Evolutionary conservation across 2,329 filamentous ascomycete species (phyloP), one percentile per base, ranked within the genome.

Genomic region (Ophiostoma fasciatum): DNA sequence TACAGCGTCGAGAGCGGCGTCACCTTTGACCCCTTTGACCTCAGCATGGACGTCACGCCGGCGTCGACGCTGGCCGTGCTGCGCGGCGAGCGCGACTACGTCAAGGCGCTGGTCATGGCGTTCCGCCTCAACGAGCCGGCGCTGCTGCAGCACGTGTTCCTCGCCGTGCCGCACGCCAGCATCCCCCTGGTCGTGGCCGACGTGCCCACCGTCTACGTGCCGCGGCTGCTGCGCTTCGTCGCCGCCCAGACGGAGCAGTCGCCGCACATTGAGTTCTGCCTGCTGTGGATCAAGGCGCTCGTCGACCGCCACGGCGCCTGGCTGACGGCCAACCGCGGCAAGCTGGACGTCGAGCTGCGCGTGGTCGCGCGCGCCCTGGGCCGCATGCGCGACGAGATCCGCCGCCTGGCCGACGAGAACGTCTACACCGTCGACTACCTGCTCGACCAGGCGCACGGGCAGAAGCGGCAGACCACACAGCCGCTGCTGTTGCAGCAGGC

Each of bases 51-150:
- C 45, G 82, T 98, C 46, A 98, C 90, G 5, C 88, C 88, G 0
- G 77, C 82, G 2, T 85, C 79, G 3, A 90, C 85, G 0, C 66
- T 96, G 1, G 60, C 69, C 4, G 71, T 78, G 9, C 61, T 81
- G 22, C 66, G 78, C 39, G 62, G 58, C 28, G 75, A 85, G 38
- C 71, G 71, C 43, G 82, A 94, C 51, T 93, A 82, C 56, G 71
- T 96, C 44, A 93, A 90, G 59, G 88, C 90, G 1, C 64, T 98
- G 6, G 77, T 94, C 44, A 98, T 98, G 90, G 81, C 87, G 2
- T 98, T 98, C 67, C 80, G 92, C 6, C 75, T 98, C 40, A 94
- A 94, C 59, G 83, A 93, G 55, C 68, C 75, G 5, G 73, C 76
- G 17, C 66, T 98, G 31, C 74, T 94, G 42, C 80, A 81, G 48